Conservation (phyloP, 2,329 filamentous ascomycete genomes). For the Camillea tinctor region DNA sequence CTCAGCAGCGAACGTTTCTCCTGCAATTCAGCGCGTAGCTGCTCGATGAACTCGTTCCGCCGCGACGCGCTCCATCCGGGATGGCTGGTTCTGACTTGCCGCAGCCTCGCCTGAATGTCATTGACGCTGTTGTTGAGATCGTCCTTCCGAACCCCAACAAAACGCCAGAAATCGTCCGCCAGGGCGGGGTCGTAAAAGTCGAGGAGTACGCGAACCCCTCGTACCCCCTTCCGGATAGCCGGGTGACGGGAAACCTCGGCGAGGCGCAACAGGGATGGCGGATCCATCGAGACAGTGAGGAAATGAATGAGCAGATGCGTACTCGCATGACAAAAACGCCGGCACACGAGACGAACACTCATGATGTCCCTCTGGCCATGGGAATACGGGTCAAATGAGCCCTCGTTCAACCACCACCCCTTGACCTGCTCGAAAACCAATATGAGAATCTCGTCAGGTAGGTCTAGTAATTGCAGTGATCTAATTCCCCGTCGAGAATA, state of each 20-base stretch:
- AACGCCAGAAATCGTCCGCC: neutral
- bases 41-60: neutral
- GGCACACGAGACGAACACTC: slow-evolving; percentile 17
- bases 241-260: slow-evolving; percentile 19
- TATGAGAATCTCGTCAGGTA: slow-evolving; percentile 9
- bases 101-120: neutral
- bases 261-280: slow-evolving; percentile 12
- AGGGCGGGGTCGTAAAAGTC: slow-evolving; percentile 1
- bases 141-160: neutral
- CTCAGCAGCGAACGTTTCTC: neutral
- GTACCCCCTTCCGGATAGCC: slow-evolving; percentile 13
- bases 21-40: neutral
- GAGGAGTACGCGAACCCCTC: slow-evolving; percentile 1
- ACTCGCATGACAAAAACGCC: slow-evolving; percentile 16
- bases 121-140: neutral
- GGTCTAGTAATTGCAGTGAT: slow-evolving; percentile 3
- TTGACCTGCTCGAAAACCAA: slow-evolving; percentile 4
- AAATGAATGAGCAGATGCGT: slow-evolving; percentile 16
- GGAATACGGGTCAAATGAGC: too few relatives aligned
- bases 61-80: neutral
- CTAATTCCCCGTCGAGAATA: neutral
- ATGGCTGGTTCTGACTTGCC: neutral
- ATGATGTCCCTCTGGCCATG: slow-evolving; percentile 1
- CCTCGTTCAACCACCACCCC: neutral
- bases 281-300: slow-evolving; percentile 10